Conservation (phyloP, 2,329 filamentous ascomycete species). For the Delphinella strobiligena region DNA sequence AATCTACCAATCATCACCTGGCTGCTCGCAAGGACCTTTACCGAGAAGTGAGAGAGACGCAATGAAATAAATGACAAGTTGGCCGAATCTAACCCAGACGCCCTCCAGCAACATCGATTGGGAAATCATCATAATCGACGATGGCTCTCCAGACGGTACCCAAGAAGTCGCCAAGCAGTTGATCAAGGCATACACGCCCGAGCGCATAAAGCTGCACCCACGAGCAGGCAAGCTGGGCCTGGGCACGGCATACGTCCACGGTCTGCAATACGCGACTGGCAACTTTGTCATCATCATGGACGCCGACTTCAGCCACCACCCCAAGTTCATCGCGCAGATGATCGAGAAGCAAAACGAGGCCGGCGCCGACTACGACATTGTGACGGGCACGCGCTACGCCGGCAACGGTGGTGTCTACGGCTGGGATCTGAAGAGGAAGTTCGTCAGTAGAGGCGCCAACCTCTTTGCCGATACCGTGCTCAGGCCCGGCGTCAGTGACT, state of each 20-base stretch:
- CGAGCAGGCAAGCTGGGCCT: slow-evolving; percentile 94
- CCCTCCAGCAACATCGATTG: slow-evolving; percentile 72
- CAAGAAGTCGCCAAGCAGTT: slow-evolving; percentile 85
- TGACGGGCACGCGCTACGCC: slow-evolving; percentile 90
- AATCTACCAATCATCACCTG: slow-evolving; percentile 95
- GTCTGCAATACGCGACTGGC: slow-evolving; percentile 76
- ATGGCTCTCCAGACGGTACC: slow-evolving; percentile 92
- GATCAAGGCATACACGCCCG: slow-evolving; percentile 63
- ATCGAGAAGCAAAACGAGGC: slow-evolving; percentile 64
- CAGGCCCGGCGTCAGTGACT: slow-evolving; percentile 82
- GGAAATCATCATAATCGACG: slow-evolving; percentile 97
- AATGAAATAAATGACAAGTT: not conserved
- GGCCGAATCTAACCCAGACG: not conserved
- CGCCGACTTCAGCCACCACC: slow-evolving; percentile 97
- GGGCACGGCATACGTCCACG: slow-evolving; percentile 91
- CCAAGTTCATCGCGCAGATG: slow-evolving; percentile 97
- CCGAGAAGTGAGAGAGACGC: slow-evolving; percentile 54
- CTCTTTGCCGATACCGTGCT: slow-evolving; percentile 91
- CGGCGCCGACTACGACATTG: slow-evolving; percentile 83
- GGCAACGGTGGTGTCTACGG: slow-evolving; percentile 78
- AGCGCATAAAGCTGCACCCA: slow-evolving; percentile 71
- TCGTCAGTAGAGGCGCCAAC: slow-evolving; percentile 80
- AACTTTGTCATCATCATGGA: slow-evolving; percentile 99
- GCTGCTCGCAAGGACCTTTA: slow-evolving; percentile 87
- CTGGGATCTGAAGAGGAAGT: slow-evolving; percentile 76